phyloP scores from a whole-genome alignment of 306 rosid species.

The Lagenaria siceraria region DNA sequence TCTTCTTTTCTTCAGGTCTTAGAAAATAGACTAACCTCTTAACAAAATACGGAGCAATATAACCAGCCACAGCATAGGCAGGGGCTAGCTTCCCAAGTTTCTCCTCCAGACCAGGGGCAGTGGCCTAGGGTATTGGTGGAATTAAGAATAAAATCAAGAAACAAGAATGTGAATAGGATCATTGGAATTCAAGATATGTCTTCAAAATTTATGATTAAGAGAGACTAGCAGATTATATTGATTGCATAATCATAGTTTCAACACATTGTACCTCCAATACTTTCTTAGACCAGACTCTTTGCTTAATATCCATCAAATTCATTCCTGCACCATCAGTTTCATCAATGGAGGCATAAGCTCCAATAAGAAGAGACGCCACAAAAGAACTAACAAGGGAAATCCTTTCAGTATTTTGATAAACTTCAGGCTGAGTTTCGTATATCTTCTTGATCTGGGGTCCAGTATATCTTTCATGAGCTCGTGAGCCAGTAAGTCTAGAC shows the following conservation, averaged over 20 bases:
- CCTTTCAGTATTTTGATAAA: conserved; percentile 67
- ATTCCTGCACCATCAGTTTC: conserved; percentile 88
- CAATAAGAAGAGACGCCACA: conserved; percentile 70
- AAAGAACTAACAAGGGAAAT: conserved; percentile 95
- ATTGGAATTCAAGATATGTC: not conserved
- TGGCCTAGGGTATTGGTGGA: conserved; percentile 33
- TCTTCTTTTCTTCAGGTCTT: not conserved
- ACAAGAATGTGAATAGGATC: not conserved
- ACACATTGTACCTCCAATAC: conserved; percentile 51
- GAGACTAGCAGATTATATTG: not conserved
- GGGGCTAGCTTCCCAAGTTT: conserved; percentile 82
- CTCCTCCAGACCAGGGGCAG: conserved; percentile 69
- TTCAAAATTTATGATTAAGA: not conserved
- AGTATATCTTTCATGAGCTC: conserved; percentile 69
- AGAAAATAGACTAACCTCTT: conserved; percentile 35
- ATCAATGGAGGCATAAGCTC: conserved; percentile 72
- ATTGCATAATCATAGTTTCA: not conserved
- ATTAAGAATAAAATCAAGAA: not conserved
- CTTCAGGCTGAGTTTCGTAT: conserved; percentile 42
- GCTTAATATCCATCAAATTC: conserved; percentile 84
- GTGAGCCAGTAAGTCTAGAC: conserved; percentile 72
- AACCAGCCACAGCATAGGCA: conserved; percentile 76
- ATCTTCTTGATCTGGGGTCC: conserved; percentile 90
- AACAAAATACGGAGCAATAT: conserved; percentile 61
- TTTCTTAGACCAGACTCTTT: conserved; percentile 53